A percentile compares a stretch with the other conserved stretches of the same genome.
Evolutionary conservation across 2,329 filamentous ascomycete species (phyloP).

Genomic region (Pyrenophora seminiperda): DNA sequence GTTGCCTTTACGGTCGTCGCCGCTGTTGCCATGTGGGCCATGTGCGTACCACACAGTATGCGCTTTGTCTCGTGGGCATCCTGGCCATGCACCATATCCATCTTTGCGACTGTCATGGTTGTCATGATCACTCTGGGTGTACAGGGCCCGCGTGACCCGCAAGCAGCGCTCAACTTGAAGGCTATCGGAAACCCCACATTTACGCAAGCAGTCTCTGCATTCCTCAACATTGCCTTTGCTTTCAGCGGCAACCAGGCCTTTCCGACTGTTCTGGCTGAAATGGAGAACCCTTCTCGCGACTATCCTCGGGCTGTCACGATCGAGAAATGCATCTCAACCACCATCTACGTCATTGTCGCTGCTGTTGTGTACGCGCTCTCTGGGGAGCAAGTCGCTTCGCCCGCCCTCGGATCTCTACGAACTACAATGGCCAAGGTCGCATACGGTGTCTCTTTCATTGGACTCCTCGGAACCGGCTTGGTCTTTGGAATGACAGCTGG

Average conservation of each 20-base stretch:
- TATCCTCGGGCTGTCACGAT: conserved; percentile 35
- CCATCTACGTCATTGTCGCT: conserved; percentile 31
- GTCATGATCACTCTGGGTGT: conserved; percentile 37
- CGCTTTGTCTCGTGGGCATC: conserved; percentile 37
- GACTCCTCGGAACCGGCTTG: conserved; percentile 32
- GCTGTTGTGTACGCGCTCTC: conserved; percentile 32
- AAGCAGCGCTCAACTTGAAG: conserved; percentile 30
- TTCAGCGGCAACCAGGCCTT: conserved; percentile 39
- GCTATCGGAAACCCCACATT: conserved; percentile 31
- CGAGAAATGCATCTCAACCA: conserved; percentile 31
- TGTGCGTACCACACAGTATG: conserved; percentile 36
- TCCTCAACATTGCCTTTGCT: conserved; percentile 37
- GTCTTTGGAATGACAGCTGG: conserved; percentile 33
- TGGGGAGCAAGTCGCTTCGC: conserved; percentile 33
- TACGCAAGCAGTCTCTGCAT: conserved; percentile 28
- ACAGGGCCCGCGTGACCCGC: conserved; percentile 27
- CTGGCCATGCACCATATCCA: conserved; percentile 33
- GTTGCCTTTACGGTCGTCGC: conserved; percentile 33
- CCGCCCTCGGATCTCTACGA: conserved; percentile 30
- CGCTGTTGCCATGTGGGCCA: conserved; percentile 34
- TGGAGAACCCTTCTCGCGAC: conserved; percentile 35
- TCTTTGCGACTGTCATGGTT: conserved; percentile 29
- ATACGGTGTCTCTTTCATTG: conserved; percentile 29
- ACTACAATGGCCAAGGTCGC: conserved; percentile 31
- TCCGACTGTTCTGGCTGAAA: conserved; percentile 34